Conservation (phyloP, 176 grass and related monocot species). For the Tillandsia fasciculata region DNA sequence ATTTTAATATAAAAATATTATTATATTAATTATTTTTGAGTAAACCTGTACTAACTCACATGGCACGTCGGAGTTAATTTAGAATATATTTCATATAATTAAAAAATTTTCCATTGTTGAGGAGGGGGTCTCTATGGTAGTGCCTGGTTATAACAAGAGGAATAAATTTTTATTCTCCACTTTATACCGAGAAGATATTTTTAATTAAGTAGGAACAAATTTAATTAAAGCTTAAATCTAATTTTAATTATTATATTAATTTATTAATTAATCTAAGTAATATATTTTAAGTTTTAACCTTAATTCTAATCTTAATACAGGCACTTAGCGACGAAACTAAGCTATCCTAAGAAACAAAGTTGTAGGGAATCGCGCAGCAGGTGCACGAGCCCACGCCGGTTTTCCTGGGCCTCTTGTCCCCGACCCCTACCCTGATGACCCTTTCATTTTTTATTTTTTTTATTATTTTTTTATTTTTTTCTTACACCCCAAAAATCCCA, state of each 20-base stretch:
- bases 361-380: conserved; percentile 30
- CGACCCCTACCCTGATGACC: neutral
- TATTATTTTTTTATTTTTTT: neutral
- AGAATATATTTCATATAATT: no score
- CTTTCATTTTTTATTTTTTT: neutral
- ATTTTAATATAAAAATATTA: no score
- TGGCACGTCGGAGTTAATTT: no score
- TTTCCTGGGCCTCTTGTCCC: conserved; percentile 45
- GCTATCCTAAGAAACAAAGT: conserved; percentile 19
- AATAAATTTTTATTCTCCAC: no score
- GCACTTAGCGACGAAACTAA: conserved; percentile 4
- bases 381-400: conserved; percentile 36
- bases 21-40: no score
- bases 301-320: neutral
- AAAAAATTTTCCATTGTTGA: no score
- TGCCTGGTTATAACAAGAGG: no score
- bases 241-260: neutral
- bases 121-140: no score
- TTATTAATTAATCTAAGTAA: neutral
- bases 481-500: neutral
- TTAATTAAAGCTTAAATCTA: no score
- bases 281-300: neutral
- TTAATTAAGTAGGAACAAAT: no score
- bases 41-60: no score
- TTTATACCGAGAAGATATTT: no score